Evolutionary conservation across 768 basidiomycete genomes (phyloP).

Genomic region (Russula sp.): DNA sequence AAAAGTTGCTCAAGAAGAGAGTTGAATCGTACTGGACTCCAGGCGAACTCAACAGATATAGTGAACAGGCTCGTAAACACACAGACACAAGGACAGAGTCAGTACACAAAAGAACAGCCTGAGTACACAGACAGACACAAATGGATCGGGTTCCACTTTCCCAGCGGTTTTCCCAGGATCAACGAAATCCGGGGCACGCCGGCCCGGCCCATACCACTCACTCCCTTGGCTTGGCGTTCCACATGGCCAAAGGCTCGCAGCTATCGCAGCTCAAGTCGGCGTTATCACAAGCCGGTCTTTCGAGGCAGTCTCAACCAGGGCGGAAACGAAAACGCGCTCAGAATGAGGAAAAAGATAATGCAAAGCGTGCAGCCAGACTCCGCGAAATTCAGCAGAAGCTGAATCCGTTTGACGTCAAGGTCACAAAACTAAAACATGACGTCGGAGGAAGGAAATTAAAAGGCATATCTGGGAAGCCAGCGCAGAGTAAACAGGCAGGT

Average conservation of each 20-base stretch:
- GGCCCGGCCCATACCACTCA: not conserved
- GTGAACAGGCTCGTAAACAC: not conserved
- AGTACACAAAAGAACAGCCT: not conserved
- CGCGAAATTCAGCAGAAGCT: constrained; percentile 78
- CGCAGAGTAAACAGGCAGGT: constrained; percentile 84
- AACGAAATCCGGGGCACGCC: not conserved
- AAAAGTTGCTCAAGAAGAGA: not conserved
- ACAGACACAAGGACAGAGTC: not conserved
- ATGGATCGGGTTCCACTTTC: not conserved
- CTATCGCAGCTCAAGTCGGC: constrained; percentile 86
- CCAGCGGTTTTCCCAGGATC: not conserved
- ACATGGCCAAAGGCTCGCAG: constrained; percentile 82
- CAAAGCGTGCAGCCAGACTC: constrained; percentile 72
- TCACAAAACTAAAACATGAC: constrained; percentile 88
- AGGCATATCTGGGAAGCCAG: constrained; percentile 76
- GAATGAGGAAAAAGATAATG: constrained; percentile 69
- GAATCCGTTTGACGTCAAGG: constrained; percentile 92
- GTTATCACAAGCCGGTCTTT: constrained; percentile 73
- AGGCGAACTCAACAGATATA: not conserved
- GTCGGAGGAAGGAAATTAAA: constrained; percentile 85
- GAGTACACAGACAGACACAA: not conserved
- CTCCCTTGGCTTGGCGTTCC: not conserved
- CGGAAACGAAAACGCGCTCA: constrained; percentile 66
- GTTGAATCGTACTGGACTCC: not conserved
- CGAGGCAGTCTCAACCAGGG: constrained; percentile 46